phyloP scores from a whole-genome alignment of 371 early-diverging fungal species.

The Capillidium rhysosporum region DNA sequence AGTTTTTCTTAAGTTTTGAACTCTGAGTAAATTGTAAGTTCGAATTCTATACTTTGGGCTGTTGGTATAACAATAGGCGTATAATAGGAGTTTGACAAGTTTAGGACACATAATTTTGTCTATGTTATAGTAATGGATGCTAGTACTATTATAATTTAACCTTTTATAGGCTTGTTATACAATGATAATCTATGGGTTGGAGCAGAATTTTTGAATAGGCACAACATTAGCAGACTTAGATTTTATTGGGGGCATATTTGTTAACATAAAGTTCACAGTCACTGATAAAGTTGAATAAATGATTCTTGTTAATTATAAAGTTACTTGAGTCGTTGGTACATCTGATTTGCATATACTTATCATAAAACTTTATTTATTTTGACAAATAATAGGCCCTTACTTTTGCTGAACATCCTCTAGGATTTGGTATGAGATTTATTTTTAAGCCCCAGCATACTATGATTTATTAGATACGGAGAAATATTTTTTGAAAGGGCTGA shows the following conservation, averaged over 20 bases:
- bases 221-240: constrained; percentile 22
- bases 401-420: neutral
- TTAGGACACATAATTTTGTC: constrained; percentile 16
- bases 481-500: neutral
- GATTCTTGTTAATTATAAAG: neutral
- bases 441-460: neutral
- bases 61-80: constrained; percentile 48
- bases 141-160: constrained; percentile 10
- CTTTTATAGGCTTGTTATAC: constrained; percentile 35
- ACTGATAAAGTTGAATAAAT: constrained; percentile 35
- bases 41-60: constrained; percentile 48
- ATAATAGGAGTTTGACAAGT: constrained; percentile 54
- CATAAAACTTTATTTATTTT: neutral
- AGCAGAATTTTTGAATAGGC: constrained; percentile 31
- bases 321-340: neutral
- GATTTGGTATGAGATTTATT: neutral
- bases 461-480: neutral
- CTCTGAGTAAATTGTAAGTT: constrained; percentile 23
- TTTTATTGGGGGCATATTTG: constrained; percentile 20
- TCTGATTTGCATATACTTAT: neutral
- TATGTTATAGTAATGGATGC: neutral
- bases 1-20: neutral
- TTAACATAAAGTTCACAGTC: constrained; percentile 47
- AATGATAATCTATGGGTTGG: constrained; percentile 25
- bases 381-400: neutral